Base-by-base conservation (phyloP, 768 basidiomycete species). In the Kwoniella pini region DNA sequence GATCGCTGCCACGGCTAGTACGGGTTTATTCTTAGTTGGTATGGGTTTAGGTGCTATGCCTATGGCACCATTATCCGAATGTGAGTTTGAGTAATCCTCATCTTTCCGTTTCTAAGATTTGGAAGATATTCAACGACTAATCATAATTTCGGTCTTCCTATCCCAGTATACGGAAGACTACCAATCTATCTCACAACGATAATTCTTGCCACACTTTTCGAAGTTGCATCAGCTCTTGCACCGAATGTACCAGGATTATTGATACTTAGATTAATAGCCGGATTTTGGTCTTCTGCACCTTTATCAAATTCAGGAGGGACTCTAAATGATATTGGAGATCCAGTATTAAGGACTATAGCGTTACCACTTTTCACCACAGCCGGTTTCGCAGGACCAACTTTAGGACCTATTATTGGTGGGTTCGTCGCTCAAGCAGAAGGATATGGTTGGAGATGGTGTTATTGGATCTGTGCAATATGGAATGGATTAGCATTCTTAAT, bases 21-120 rank as follows among this genome's bases (percentile, higher is more conserved):
- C 67, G 17, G 57, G 67, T 21, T 19, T 54, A 9, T 69, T 69
- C 52, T 38, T 69, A 38, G 44, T 69, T 36, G 67, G 67, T 1
- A 57, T 65, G 57, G 67, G 67, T 5, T 13, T 69, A 5, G 67
- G 67, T 11, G 64, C 67, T 0, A 64, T 68, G 63, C 67, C 67
- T n/a, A 48, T 49, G 38, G 67, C 67, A 17, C 67, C 67, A 2
- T 53, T 68, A 53, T 61, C 63, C 7, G 67, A 68, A 26, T 31
- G 67, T 68, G 46, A 57, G 67, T 59, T 12, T 2, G 13, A 4
- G 15, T 31, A 38, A 39, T 15, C n/a, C 26, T 21, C 21, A 17
- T n/a, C n/a, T n/a, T n/a, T n/a, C n/a, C n/a, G n/a, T n/a, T n/a
- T 31, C n/a, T 36, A 36, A 36, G 7, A 36, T 36, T 36, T 36